phyloP scores from a whole-genome alignment of 208 protist genomes.

The Acanthamoeba sp. region DNA sequence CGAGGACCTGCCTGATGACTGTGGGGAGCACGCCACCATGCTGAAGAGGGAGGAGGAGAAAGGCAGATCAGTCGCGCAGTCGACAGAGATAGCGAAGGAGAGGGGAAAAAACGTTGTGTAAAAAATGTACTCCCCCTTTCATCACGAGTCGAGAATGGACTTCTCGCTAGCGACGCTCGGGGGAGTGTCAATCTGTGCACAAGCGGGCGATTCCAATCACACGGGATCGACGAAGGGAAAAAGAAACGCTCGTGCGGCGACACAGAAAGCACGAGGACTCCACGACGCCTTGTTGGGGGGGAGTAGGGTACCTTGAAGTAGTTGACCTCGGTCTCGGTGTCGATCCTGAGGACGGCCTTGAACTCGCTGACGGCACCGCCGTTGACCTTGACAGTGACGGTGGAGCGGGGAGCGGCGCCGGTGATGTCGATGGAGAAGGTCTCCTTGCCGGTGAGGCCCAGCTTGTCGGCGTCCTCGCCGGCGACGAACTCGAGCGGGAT shows the following conservation, averaged over 20 bases:
- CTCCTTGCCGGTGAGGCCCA: constrained; percentile 73
- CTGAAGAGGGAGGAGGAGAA: not conserved
- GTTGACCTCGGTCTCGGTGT: constrained; percentile 95
- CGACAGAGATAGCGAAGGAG: not conserved
- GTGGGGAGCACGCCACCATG: constrained; percentile 96
- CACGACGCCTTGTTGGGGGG: no score
- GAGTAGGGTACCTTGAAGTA: constrained; percentile 90
- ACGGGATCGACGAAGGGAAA: constrained; percentile 1
- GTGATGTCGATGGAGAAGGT: constrained; percentile 71
- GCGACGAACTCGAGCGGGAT: constrained; percentile 96
- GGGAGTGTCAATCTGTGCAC: constrained; percentile 41
- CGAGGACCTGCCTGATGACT: constrained; percentile 92
- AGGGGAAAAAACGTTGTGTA: not conserved
- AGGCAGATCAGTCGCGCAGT: not conserved
- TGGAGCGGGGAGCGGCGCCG: constrained; percentile 45
- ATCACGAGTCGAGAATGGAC: constrained; percentile 33
- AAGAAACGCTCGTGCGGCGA: constrained; percentile 19
- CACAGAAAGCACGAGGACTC: not conserved
- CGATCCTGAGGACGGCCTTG: constrained; percentile 93
- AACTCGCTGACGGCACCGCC: constrained; percentile 91
- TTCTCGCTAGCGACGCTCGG: constrained; percentile 52
- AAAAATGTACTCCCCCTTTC: constrained; percentile 3
- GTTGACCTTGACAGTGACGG: constrained; percentile 91
- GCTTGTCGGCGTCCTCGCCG: constrained; percentile 90
- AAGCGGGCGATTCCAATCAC: constrained; percentile 24